A percentile compares a stretch with the other conserved stretches of the same genome.
Evolutionary conservation across 257 asterid species (phyloP).

Genomic region (Paraleonurus japonicus): DNA sequence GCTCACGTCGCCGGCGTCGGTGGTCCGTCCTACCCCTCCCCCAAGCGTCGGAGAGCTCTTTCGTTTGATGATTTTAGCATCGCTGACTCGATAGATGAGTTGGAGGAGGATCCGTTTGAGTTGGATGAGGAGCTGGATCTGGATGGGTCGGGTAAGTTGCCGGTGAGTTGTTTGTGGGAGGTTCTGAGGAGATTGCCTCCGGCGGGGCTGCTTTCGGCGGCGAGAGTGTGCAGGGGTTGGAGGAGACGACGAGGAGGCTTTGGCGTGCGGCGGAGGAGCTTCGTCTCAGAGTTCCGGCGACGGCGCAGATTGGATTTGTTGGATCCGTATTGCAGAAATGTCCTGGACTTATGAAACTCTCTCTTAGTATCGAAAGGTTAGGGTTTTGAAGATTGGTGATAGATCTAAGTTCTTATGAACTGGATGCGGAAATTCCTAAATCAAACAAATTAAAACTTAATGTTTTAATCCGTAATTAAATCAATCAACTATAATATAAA

Average conservation of each 20-base stretch:
- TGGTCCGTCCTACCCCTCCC: constrained; percentile 33
- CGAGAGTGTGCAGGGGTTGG: constrained; percentile 86
- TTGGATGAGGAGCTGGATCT: constrained; percentile 47
- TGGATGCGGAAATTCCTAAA: constrained; percentile 19
- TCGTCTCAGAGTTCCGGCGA: constrained; percentile 73
- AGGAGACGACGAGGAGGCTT: constrained; percentile 63
- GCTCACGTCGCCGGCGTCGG: constrained; percentile 33
- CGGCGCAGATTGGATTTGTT: constrained; percentile 71
- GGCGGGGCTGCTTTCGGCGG: constrained; percentile 58
- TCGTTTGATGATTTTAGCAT: constrained; percentile 64
- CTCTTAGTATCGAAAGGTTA: constrained; percentile 84
- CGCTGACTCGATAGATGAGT: constrained; percentile 46
- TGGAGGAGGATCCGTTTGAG: constrained; percentile 35
- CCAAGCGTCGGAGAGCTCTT: constrained; percentile 61
- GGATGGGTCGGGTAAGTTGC: constrained; percentile 47
- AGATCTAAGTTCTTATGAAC: constrained; percentile 36
- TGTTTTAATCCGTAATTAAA: constrained; percentile 7
- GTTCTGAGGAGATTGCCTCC: constrained; percentile 86
- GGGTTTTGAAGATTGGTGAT: constrained; percentile 25
- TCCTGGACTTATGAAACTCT: constrained; percentile 61
- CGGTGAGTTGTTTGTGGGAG: constrained; percentile 76
- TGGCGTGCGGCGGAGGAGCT: constrained; percentile 95
- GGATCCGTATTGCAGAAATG: constrained; percentile 93
- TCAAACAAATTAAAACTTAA: neutral
- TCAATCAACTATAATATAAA: neutral